These are phyloP conservation scores for Boeremia lycopersici DNA, from an alignment of 2,329 filamentous ascomycete species.

Conservation along the genomic window DNA sequence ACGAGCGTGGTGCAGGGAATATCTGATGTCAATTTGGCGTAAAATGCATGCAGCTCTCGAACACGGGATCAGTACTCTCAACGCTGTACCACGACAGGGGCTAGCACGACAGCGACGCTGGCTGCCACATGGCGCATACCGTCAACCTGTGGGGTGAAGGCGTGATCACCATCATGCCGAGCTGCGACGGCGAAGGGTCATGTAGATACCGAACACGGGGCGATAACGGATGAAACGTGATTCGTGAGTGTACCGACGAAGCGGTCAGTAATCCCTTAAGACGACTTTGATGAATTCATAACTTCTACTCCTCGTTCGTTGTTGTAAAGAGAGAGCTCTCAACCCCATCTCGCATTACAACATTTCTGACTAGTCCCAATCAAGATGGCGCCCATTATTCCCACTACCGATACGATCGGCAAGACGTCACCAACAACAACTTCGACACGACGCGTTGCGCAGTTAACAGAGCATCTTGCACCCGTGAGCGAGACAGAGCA, in stretches of 20 bases:
- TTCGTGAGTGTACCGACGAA: background rate
- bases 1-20: background rate
- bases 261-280: slow-evolving; percentile 9
- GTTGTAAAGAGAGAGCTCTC: background rate
- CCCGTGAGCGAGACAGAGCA: slow-evolving; percentile 23
- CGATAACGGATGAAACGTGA: slow-evolving; percentile 17
- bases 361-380: background rate
- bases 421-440: slow-evolving; percentile 16
- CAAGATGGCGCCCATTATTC: slow-evolving; percentile 26
- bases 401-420: slow-evolving; percentile 20
- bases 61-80: background rate
- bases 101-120: slow-evolving; percentile 19
- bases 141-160: slow-evolving; percentile 42
- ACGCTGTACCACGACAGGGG: slow-evolving; percentile 10
- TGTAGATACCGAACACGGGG: slow-evolving; percentile 3
- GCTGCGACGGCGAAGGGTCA: slow-evolving; percentile 9
- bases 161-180: slow-evolving; percentile 32
- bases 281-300: background rate
- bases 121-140: slow-evolving; percentile 25
- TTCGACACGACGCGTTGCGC: slow-evolving; percentile 34
- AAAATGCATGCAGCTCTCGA: background rate
- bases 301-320: background rate
- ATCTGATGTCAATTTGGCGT: background rate
- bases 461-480: slow-evolving; percentile 36
- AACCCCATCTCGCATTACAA: background rate